These are phyloP conservation scores for Aspergillus sclerotialis DNA, from an alignment of 2,329 filamentous ascomycete genomes.

Conservation along the genomic window DNA sequence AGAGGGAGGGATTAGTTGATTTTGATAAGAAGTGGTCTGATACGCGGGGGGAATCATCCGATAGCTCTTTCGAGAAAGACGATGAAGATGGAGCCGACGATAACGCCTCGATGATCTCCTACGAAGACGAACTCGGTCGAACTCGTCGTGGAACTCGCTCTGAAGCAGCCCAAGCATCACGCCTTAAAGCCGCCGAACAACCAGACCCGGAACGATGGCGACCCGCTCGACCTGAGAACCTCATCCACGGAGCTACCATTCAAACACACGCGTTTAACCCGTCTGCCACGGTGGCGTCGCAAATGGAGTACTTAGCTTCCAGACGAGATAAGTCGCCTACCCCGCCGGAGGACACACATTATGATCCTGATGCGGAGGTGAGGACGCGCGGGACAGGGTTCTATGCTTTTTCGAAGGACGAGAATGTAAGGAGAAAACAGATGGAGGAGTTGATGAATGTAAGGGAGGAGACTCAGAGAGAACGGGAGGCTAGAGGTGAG, in stretches of 20 bases:
- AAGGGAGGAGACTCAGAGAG: conserved; percentile 60
- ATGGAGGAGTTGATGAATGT: conserved; percentile 68
- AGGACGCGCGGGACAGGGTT: conserved; percentile 85
- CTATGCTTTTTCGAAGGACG: conserved; percentile 78
- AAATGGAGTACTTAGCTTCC: conserved; percentile 71
- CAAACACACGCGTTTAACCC: conserved; percentile 79
- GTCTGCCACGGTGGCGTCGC: conserved; percentile 53
- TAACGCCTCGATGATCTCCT: conserved; percentile 67
- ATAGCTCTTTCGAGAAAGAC: conserved; percentile 27
- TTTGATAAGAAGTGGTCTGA: conserved; percentile 97
- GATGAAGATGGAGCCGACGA: conserved; percentile 31
- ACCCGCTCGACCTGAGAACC: conserved; percentile 53
- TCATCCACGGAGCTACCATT: conserved; percentile 82
- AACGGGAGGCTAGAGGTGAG: conserved; percentile 50
- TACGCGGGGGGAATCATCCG: conserved; percentile 27
- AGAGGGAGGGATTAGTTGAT: conserved; percentile 61
- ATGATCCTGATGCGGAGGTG: conserved; percentile 77
- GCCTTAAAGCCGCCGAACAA: conserved; percentile 27
- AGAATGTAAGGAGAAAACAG: conserved; percentile 59
- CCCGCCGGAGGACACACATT: conserved; percentile 73
- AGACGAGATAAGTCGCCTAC: conserved; percentile 74
- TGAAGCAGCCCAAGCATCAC: conserved; percentile 59
- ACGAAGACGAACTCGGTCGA: conserved; percentile 89
- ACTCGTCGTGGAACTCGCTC: conserved; percentile 63
- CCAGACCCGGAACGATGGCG: conserved; percentile 23